Base-by-base conservation (phyloP, 2,329 filamentous ascomycete species). In the Chalara sp. region DNA sequence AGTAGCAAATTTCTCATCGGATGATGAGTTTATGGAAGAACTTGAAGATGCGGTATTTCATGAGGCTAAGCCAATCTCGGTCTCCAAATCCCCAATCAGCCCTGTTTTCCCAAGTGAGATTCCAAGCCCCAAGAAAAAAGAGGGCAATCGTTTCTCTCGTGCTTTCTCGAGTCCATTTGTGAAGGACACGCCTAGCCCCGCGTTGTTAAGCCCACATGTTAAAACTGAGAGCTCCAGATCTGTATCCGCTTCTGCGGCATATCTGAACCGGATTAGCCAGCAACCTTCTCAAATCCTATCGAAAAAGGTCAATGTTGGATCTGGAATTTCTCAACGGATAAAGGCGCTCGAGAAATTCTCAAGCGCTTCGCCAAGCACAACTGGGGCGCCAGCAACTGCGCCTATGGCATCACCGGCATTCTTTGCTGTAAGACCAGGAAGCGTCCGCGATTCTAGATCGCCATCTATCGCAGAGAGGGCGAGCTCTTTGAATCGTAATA, bases 271-370 rank as follows among this genome's bases (percentile, higher is more conserved):
- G 53, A 70, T 78, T 45, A 79, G 77, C 55, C 78, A 80, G 58
- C 68, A 73, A 32, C 65, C 60, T 40, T 48, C 69, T n/a, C 68
- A 78, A 11, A 76, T 76, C 47, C 63, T 85, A 46, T 72, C 76
- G 4, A 89, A 87, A 65, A 95, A 91, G 66, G 77, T 84, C 57
- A 93, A 88, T 61, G 80, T 97, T 29, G 91, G 89, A 6, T 90
- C 87, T 6, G 90, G 89, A 59, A 96, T 99, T 54, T 95, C 92
- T 3, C 89, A 92, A 66, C 85, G 93, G 41, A 97, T 97, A 67
- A 95, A 96, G 68, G 90, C 91, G 6, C 74, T 99, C 48, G 88
- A 96, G 65, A 91, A 89, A 67, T 77, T 93, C 58, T 77, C 84
- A 53, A 69, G 76, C 64, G 58, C 55, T 58, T 52, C 68, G 29